Evolutionary conservation across 208 protist species (phyloP), one percentile per base, ranked within the genome.

Genomic region (Trypanosoma caninum): DNA sequence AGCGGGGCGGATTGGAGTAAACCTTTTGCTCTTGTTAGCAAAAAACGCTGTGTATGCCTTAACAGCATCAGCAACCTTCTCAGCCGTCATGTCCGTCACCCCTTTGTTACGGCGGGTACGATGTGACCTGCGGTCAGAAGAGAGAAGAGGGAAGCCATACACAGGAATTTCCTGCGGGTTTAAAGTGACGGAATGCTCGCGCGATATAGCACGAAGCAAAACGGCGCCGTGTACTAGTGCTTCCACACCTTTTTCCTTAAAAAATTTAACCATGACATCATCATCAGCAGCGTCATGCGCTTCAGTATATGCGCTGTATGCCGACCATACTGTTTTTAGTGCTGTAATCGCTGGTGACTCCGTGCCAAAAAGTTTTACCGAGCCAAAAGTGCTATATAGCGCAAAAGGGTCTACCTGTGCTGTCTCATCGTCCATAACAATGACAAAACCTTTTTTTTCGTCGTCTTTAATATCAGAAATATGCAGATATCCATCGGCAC

Each of bases 401-500:
- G 76, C 73, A 50, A 93, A 75, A 0, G 87, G 82, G 40, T 90
- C 79, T 27, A 93, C 81, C 62, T 88, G 80, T 2, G 75, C 71
- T 1, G 69, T 77, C 33, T 89, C 87, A n/a, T 80, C 83, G 58
- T 90, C 87, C 34, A 91, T 52, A 16, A 63, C 61, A 5, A 87
- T 57, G 28, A 90, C 74, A 35, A 82, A 68, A 2, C 87, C 87
- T 9, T 72, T 71, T 64, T 83, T 76, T 59, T 87, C 76, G 48
- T 93, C 83, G 25, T 70, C 60, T 37, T 44, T 62, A 30, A 78
- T 65, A 61, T 87, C 76, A 0, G 60, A 59, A 57, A 75, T 59
- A 61, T 89, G 87, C 8, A 93, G 69, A 59, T 83, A 93, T 0
- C 87, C 87, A 58, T 93, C 87, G 1, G 87, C 83, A 50, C 78